Evolutionary conservation across 441 rosid species (phyloP), one percentile per base, ranked within the genome.

Genomic region (Populus trichocarpa): DNA sequence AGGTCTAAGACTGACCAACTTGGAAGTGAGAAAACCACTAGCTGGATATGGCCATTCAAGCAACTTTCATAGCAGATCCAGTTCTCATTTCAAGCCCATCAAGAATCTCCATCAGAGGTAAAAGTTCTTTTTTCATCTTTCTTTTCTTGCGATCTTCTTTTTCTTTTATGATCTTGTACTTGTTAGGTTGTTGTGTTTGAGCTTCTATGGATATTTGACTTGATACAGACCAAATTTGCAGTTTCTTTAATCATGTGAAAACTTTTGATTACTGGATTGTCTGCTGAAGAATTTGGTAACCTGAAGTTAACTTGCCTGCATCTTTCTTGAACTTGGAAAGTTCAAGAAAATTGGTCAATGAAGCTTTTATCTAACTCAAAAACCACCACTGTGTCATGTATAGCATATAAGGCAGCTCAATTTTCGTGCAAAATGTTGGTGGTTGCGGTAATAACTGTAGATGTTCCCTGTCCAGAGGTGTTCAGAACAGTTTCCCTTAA

Each of bases 51-150:
- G 80, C 74, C 22, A n/a, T 59, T 57, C 65, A 64, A 6, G 57
- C 57, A 9, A 42, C 18, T 33, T 28, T 33, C 61, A 72, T 33
- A 8, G 80, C 81, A 18, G 73, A 30, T 26, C 75, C 78, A 72
- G 35, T 68, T 53, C 50, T 40, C 71, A 16, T 77, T 65, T 73
- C 82, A 26, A 59, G 46, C 18, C 65, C 74, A 26, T 25, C 78
- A 18, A 72, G 72, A 32, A 68, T 30, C 22, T 73, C 71, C 30
- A 50, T 70, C 73, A n/a, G 73, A 72, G 86, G 86, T 81, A 71
- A 35, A 66, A 0, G 33, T 65, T 13, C 26, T 26, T 22, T 13
- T 35, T 16, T 8, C 46, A 1, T 57, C 33, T 14, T n/a, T 12
- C 4, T 16, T 6, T 67, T 20, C 35, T 26, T 16, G 36, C 26